A percentile compares a stretch with the other conserved stretches of the same genome.
Conservation (phyloP, 2,329 filamentous ascomycete genomes). For the Cladophialophora chaetospira region DNA sequence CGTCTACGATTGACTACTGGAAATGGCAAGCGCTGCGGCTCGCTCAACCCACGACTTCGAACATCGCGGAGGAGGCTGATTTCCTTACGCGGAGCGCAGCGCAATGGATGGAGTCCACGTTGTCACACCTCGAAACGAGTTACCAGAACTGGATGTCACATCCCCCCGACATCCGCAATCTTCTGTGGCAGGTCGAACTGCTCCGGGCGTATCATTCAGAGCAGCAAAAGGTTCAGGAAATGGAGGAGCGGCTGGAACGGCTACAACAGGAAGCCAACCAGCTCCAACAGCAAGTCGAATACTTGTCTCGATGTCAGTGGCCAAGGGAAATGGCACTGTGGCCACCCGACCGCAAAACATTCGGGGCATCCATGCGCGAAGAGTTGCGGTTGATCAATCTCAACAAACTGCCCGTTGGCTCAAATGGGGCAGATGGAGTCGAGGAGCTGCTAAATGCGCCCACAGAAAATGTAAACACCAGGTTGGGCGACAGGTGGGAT, state of each 20-base stretch:
- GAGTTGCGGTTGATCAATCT: constrained; percentile 27
- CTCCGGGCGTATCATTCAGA: constrained; percentile 51
- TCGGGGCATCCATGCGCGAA: constrained; percentile 34
- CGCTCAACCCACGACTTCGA: constrained; percentile 27
- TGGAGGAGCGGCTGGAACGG: constrained; percentile 47
- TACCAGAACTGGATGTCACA: constrained; percentile 76
- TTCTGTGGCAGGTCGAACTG: constrained; percentile 51
- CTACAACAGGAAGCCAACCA: constrained; percentile 53
- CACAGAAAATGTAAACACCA: constrained; percentile 20
- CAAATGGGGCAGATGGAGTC: neutral
- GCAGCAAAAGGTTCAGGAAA: constrained; percentile 45
- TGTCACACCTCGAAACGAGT: constrained; percentile 74
- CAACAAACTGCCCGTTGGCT: constrained; percentile 19
- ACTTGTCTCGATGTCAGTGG: constrained; percentile 50
- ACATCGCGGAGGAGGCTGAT: constrained; percentile 38
- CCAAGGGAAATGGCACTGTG: constrained; percentile 52
- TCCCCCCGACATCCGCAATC: constrained; percentile 50
- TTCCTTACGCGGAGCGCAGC: constrained; percentile 39
- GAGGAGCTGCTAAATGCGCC: constrained; percentile 9
- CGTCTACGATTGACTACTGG: constrained; percentile 68
- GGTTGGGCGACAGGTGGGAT: constrained; percentile 44
- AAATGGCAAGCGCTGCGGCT: constrained; percentile 49
- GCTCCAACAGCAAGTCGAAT: constrained; percentile 51
- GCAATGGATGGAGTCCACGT: constrained; percentile 67
- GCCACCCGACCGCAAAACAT: constrained; percentile 48